Evolutionary conservation across 2,329 filamentous ascomycete species (phyloP).

Genomic region (Verticillium klebahnii): DNA sequence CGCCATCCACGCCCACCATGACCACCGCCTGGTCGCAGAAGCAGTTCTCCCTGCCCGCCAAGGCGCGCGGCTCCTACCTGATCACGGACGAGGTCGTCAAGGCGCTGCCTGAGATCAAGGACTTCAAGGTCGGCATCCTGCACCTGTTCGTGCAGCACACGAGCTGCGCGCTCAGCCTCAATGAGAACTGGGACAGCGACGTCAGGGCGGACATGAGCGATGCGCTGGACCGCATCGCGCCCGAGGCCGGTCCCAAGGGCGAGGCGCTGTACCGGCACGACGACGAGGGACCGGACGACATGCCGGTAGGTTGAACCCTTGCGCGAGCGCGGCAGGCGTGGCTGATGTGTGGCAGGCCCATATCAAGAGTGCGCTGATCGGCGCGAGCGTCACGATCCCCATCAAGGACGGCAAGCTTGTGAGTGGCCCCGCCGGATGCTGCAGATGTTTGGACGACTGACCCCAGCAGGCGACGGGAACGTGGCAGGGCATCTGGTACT

Average conservation of each 20-base stretch:
- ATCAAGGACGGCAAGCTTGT: slow-evolving; percentile 81
- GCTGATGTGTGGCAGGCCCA: slow-evolving; percentile 58
- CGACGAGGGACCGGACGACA: slow-evolving; percentile 87
- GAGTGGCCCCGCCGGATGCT: slow-evolving; percentile 19
- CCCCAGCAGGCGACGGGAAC: slow-evolving; percentile 52
- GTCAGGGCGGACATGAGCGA: slow-evolving; percentile 94
- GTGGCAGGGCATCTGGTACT: slow-evolving; percentile 90
- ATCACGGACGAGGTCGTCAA: slow-evolving; percentile 71
- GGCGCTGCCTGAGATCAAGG: slow-evolving; percentile 71
- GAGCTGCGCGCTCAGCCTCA: slow-evolving; percentile 81
- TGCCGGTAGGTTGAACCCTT: slow-evolving; percentile 60
- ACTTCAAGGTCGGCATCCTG: slow-evolving; percentile 81
- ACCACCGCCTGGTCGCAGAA: slow-evolving; percentile 77
- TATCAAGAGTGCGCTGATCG: slow-evolving; percentile 85
- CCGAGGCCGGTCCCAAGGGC: slow-evolving; percentile 67
- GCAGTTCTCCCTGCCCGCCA: slow-evolving; percentile 71
- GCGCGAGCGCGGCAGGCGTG: background rate
- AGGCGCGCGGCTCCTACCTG: slow-evolving; percentile 81
- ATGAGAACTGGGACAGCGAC: slow-evolving; percentile 84
- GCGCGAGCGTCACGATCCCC: slow-evolving; percentile 84
- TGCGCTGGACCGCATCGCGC: slow-evolving; percentile 84
- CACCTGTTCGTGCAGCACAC: slow-evolving; percentile 96
- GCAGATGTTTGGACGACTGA: background rate
- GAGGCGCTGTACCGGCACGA: slow-evolving; percentile 77
- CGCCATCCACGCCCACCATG: slow-evolving; percentile 35